Conservation (phyloP, 106 monocot species). For the Allium sativum region DNA sequence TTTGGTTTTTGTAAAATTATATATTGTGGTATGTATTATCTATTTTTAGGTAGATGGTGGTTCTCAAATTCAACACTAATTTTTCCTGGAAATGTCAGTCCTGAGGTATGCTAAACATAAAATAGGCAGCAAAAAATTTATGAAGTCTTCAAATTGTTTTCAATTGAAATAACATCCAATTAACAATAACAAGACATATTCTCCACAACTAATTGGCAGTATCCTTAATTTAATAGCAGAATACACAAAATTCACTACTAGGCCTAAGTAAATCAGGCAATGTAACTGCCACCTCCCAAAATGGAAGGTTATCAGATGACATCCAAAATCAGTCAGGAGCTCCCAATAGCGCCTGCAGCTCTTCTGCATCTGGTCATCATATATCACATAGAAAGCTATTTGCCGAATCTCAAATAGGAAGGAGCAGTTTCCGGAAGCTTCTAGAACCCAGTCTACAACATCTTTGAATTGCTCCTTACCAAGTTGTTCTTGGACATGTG, state of each 20-base stretch:
- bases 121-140: background rate
- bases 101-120: conserved; percentile 24
- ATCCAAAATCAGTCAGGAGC: conserved; percentile 6
- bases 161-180: too few species aligned
- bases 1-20: background rate
- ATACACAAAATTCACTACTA: conserved; percentile 10
- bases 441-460: conserved; percentile 63
- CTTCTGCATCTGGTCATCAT: conserved; percentile 25
- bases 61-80: conserved; percentile 29
- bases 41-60: conserved; percentile 36
- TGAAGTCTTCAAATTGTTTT: background rate
- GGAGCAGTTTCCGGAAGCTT: conserved; percentile 79
- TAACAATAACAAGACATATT: too few species aligned
- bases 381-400: conserved; percentile 51
- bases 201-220: background rate
- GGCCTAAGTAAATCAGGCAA: conserved; percentile 14
- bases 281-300: background rate
- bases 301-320: conserved; percentile 12
- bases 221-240: conserved; percentile 8
- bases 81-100: conserved; percentile 49
- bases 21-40: background rate
- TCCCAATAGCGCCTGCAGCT: conserved; percentile 10
- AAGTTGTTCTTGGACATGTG: conserved; percentile 84
- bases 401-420: conserved; percentile 56
- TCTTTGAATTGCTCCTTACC: conserved; percentile 74